Conservation (phyloP, 495 filamentous ascomycete species). For the Lasiosphaeria miniovina region DNA sequence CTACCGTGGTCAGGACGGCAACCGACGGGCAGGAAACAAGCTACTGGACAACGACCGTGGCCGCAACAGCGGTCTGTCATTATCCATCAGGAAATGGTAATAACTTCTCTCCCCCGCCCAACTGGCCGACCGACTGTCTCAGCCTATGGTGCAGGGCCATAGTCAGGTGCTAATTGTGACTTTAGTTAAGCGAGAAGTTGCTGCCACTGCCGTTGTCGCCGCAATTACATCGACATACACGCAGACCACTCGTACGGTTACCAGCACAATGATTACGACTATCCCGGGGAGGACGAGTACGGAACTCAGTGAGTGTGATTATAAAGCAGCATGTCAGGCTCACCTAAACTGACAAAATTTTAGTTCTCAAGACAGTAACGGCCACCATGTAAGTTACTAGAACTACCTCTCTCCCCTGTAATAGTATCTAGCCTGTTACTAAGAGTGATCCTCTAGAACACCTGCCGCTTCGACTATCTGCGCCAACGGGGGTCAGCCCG, state of each 20-base stretch:
- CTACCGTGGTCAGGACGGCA: conserved; percentile 33
- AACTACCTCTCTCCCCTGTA: background rate
- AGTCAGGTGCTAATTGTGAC: conserved; percentile 9
- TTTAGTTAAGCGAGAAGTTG: conserved; percentile 23
- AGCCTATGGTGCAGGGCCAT: too few species aligned
- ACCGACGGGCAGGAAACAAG: conserved; percentile 39
- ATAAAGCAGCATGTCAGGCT: background rate
- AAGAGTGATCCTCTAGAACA: conserved; percentile 22
- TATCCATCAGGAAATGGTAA: conserved; percentile 23
- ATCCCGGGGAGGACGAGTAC: conserved; percentile 35
- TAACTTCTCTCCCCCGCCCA: background rate
- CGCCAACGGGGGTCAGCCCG: conserved; percentile 24
- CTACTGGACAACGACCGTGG: conserved; percentile 31
- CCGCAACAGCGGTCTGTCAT: conserved; percentile 36
- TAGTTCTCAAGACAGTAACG: conserved; percentile 38
- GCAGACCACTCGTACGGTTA: conserved; percentile 42
- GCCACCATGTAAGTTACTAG: conserved; percentile 38
- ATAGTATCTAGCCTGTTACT: background rate
- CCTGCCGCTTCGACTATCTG: conserved; percentile 40
- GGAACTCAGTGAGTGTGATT: conserved; percentile 32
- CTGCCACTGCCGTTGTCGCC: conserved; percentile 19
- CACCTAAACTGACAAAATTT: conserved; percentile 7
- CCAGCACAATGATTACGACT: conserved; percentile 35
- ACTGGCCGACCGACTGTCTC: background rate
- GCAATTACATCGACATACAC: conserved; percentile 40